Percentiles rank a stretch among this genome's conserved stretches.
Evolutionary conservation across 495 filamentous ascomycete species (phyloP).

Genomic region (Penicillium paxilli): DNA sequence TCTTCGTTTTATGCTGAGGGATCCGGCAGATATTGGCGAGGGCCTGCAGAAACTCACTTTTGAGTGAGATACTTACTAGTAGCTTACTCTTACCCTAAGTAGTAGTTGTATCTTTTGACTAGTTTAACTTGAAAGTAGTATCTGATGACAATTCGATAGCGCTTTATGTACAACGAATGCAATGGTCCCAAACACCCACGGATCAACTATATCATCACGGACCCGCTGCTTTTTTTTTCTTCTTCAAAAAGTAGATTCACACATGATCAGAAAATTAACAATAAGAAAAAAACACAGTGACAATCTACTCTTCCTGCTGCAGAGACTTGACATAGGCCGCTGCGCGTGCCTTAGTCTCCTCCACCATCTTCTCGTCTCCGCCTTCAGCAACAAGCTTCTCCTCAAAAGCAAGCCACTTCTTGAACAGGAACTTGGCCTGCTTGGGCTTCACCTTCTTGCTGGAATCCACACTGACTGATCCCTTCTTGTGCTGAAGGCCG

Average conservation of each 20-base stretch:
- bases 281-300: slow-evolving; percentile 1
- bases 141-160: slow-evolving; percentile 20
- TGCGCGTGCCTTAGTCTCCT: slow-evolving; percentile 72
- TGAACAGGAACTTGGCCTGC: slow-evolving; percentile 78
- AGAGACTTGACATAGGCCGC: slow-evolving; percentile 64
- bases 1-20: neutral
- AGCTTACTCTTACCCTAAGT: neutral
- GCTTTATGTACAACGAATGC: slow-evolving; percentile 35
- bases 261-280: neutral
- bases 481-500: slow-evolving; percentile 56
- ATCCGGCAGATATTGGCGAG: neutral
- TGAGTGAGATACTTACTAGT: neutral
- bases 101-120: slow-evolving; percentile 38
- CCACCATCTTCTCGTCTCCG: slow-evolving; percentile 68
- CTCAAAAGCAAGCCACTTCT: slow-evolving; percentile 80
- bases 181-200: slow-evolving; percentile 30
- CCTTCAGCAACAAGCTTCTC: slow-evolving; percentile 52
- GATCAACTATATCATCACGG: slow-evolving; percentile 7
- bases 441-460: slow-evolving; percentile 61
- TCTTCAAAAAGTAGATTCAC: neutral
- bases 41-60: neutral
- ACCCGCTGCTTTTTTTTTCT: slow-evolving; percentile 21
- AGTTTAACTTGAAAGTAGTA: too few species aligned
- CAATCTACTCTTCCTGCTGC: slow-evolving; percentile 42
- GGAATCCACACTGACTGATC: slow-evolving; percentile 31